Base-by-base conservation (phyloP, 805 yeast species). In the Kregervanrija pseudodelftensis region DNA sequence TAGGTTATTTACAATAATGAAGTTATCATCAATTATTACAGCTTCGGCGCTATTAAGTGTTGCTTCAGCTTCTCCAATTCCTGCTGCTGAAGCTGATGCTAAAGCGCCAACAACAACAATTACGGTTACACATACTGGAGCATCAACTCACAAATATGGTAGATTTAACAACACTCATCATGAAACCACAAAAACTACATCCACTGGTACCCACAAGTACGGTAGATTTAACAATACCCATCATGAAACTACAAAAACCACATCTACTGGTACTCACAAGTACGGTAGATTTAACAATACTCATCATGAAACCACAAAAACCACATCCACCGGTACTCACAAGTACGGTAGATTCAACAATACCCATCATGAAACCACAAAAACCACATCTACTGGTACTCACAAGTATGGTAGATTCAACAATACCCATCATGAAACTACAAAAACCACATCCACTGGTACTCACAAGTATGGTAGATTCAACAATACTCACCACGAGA, bases 381-480 rank as follows among this genome's bases (percentile, higher is more conserved):
- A 75, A 2, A 49, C 66, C 15, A 31, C 50, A 10, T 51, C 64
- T 13, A 62, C 76, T 48, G 69, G 72, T 52, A 77, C 82, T 39
- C 80, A 79, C 67, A 70, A 60, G 50, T 68, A 66, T 49, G 85
- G 85, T 55, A 71, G 68, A 58, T 77, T 77, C 57, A 70, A 77
- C 68, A 70, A 70, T 54, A 46, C 71, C 72, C 49, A 76, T 68
- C 65, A 63, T 55, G 49, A 61, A 63, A 49, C 69, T 9, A 42
- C 58, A 33, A 64, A 72, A 34, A 47, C 77, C 3, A 47, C 67
- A 15, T 50, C 63, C 16, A 63, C 75, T 49, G 70, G 70, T 50
- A 77, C 82, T 38, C 80, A 79, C 66, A 71, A 60, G 48, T 67
- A 65, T 49, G 85, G 85, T 55, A 71, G 67, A 58, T 77, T 77